Percentiles rank a stretch among this genome's conserved stretches.
phyloP scores from a whole-genome alignment of 768 basidiomycete genomes.

The Amanita molliuscula region DNA sequence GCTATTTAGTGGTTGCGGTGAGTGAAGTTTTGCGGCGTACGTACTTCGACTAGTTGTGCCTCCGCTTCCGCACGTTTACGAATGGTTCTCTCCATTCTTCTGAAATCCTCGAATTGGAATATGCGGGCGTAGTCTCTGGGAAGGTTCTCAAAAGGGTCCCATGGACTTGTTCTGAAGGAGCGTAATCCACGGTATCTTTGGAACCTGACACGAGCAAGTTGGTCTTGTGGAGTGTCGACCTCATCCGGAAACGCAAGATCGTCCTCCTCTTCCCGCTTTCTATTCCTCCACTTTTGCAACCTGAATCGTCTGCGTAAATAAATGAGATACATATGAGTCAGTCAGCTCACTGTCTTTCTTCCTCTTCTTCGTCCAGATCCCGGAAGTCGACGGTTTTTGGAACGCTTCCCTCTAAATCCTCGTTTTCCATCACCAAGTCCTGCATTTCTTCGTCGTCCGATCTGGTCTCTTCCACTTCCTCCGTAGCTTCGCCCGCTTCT shows the following conservation, averaged over 20 bases:
- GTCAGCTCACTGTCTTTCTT: slow-evolving; percentile 67
- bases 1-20: background rate
- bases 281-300: slow-evolving; percentile 57
- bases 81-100: slow-evolving; percentile 68
- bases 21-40: slow-evolving; percentile 23
- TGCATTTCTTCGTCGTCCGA: slow-evolving; percentile 55
- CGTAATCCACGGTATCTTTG: slow-evolving; percentile 86
- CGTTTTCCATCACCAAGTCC: slow-evolving; percentile 42
- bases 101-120: slow-evolving; percentile 95
- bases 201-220: slow-evolving; percentile 73
- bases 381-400: slow-evolving; percentile 50
- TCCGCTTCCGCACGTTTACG: slow-evolving; percentile 60
- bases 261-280: slow-evolving; percentile 67
- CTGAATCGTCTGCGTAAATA: slow-evolving; percentile 24
- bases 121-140: slow-evolving; percentile 91
- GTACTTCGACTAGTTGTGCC: slow-evolving; percentile 50
- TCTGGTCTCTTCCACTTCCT: slow-evolving; percentile 19
- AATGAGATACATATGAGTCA: slow-evolving; percentile 1
- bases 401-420: slow-evolving; percentile 43
- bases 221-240: slow-evolving; percentile 85
- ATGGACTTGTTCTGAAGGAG: slow-evolving; percentile 90
- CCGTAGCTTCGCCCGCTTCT: slow-evolving; percentile 33
- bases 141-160: slow-evolving; percentile 96
- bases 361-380: slow-evolving; percentile 77
- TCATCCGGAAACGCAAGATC: slow-evolving; percentile 93